Base-by-base conservation (phyloP, 2,329 filamentous ascomycete genomes). In the Niveomyces coronatus region DNA sequence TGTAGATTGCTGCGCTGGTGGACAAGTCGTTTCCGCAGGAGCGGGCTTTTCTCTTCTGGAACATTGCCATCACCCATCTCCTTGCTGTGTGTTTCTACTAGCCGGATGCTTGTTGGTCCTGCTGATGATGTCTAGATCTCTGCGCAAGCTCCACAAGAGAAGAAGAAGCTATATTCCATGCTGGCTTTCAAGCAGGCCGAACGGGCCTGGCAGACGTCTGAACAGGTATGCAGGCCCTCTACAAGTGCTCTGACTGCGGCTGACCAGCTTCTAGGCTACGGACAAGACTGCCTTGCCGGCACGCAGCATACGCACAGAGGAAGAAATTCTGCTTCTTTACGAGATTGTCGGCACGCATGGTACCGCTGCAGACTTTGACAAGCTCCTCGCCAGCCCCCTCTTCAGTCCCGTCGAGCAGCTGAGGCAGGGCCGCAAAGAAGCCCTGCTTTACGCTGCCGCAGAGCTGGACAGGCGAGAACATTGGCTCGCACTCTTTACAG, bases 1-100 rank as follows among this genome's bases (percentile, higher is more conserved):
- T 5, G 10, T 39, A 76, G 70, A 76, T 77, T 48, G 68, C 71
- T 0, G 67, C 68, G 2, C 63, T 66, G 1, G 48, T 75, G 18
- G 71, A 75, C 43, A 67, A 67, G 49, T 65, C 66, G 0, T 68
- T 70, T 35, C 57, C 67, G 3, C 54, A 60, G 19, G 68, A 74
- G 16, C 58, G 65, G 20, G 55, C 56, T 3, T 68, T 65, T 40
- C 58, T 73, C 51, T 75, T 74, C 43, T 71, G 65, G 62, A 74
- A 70, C 44, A 74, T 76, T 45, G 56, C 64, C 15, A 59, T 71
- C 13, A 75, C 70, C 0, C 67, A 70, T 43, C 48, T 75, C 22
- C 61, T 75, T 38, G 66, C 72, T 38, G 71, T 75, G 51, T 48
- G 65, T 51, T 10, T 8, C 6, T 5, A 22, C 14, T 4, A 29